phyloP scores from a whole-genome alignment of 2,329 filamentous ascomycete species.

The Aspergillus fumigatus region DNA sequence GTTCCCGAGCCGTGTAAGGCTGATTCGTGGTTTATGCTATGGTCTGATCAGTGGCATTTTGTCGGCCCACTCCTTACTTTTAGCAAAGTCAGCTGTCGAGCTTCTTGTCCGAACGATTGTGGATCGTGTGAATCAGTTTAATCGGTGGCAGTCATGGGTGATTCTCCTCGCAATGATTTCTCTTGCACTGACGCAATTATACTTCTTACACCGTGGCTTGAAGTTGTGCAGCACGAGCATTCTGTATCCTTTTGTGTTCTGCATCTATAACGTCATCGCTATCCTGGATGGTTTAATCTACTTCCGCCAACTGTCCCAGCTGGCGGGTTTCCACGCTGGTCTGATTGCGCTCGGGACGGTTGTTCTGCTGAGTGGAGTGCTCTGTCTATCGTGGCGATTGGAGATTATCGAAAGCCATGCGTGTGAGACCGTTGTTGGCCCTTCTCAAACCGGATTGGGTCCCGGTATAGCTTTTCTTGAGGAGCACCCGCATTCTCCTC shows the following conservation, averaged over 20 bases:
- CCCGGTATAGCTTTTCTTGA: conserved; percentile 80
- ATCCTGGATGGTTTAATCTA: conserved; percentile 97
- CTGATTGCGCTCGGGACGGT: conserved; percentile 78
- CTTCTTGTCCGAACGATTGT: conserved; percentile 81
- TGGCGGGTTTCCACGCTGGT: conserved; percentile 67
- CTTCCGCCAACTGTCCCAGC: conserved; percentile 79
- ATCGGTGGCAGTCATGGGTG: conserved; percentile 90
- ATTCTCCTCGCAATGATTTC: conserved; percentile 76
- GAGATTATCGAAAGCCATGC: conserved; percentile 55
- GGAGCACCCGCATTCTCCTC: conserved; percentile 33
- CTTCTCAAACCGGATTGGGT: conserved; percentile 62
- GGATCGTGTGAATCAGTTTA: conserved; percentile 87
- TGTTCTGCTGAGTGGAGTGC: conserved; percentile 79
- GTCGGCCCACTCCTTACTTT: conserved; percentile 85
- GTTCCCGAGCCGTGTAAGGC: conserved; percentile 60
- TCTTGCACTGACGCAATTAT: conserved; percentile 84
- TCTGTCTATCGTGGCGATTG: conserved; percentile 89
- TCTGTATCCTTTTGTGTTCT: conserved; percentile 95
- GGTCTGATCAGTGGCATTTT: conserved; percentile 87
- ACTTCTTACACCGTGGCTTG: conserved; percentile 88
- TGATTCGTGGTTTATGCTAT: conserved; percentile 79
- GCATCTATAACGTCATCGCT: conserved; percentile 97
- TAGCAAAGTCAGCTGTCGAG: conserved; percentile 96
- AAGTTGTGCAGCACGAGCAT: conserved; percentile 94
- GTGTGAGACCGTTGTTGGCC: conserved; percentile 46